Evolutionary conservation across 108 stramenopile genomes (phyloP).

Genomic region (Nannochloropsis gaditana): DNA sequence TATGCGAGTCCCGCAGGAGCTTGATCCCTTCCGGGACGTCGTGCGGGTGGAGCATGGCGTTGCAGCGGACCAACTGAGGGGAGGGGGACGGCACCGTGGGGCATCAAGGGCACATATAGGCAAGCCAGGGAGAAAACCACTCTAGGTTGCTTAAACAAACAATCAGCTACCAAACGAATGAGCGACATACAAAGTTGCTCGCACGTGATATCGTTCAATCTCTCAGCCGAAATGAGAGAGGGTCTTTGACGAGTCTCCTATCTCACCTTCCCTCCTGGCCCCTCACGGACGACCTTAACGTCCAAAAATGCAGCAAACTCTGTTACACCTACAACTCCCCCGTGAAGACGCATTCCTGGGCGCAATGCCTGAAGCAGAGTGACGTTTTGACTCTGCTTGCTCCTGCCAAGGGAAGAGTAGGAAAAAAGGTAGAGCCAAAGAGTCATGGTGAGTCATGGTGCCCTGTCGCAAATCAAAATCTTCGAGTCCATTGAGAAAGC

Average conservation of each 20-base stretch:
- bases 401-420: background rate
- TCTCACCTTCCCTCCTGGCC: conserved; percentile 20
- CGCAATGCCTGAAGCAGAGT: conserved; percentile 27
- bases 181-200: too few species aligned
- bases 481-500: too few species aligned
- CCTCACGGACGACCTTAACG: conserved; percentile 31
- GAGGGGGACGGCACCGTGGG: background rate
- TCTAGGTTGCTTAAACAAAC: too few species aligned
- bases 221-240: too few species aligned
- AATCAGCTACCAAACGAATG: too few species aligned
- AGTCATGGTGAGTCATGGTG: too few species aligned
- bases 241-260: too few species aligned
- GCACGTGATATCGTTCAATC: too few species aligned
- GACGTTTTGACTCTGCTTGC: background rate
- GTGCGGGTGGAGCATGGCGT: conserved; percentile 36
- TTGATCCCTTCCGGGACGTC: conserved; percentile 34
- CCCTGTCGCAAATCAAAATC: too few species aligned
- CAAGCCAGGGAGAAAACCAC: too few species aligned
- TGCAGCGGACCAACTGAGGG: conserved; percentile 31
- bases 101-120: too few species aligned
- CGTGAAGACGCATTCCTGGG: conserved; percentile 31
- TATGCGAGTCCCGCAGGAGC: background rate
- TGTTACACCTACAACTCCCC: conserved; percentile 34
- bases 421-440: too few species aligned
- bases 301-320: conserved; percentile 42